phyloP scores from a whole-genome alignment of 2,329 filamentous ascomycete species.

The Meredithiella fracta region DNA sequence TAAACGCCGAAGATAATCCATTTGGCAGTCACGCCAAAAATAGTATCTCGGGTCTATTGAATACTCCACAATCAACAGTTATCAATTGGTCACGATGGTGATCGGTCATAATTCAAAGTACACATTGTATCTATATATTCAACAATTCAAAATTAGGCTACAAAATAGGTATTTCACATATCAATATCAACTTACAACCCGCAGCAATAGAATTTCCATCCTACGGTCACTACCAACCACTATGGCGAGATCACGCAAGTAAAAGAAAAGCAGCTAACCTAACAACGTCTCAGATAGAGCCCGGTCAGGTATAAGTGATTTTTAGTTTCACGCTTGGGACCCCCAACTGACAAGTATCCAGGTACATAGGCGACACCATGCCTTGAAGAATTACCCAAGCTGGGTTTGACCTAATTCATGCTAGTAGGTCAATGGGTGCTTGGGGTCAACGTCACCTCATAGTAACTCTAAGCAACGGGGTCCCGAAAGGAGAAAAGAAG shows the following conservation, averaged over 20 bases:
- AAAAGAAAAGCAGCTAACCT: too few species aligned
- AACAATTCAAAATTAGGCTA: too few species aligned
- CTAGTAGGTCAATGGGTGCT: background rate
- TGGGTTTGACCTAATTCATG: background rate
- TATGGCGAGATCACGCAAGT: background rate
- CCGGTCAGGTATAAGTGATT: background rate
- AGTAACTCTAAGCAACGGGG: background rate
- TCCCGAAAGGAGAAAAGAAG: background rate
- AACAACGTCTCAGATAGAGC: too few species aligned
- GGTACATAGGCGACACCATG: background rate
- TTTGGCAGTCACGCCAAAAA: too few species aligned
- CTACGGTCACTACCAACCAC: background rate
- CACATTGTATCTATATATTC: too few species aligned
- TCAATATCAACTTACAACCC: background rate
- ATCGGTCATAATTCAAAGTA: too few species aligned
- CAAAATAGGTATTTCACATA: background rate
- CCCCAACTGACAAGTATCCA: background rate
- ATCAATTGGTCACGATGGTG: background rate
- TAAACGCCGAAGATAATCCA: too few species aligned
- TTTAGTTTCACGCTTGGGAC: background rate
- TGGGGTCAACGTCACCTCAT: background rate
- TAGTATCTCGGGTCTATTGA: too few species aligned
- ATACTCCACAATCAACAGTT: too few species aligned
- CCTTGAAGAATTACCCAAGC: background rate
- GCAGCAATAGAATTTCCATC: background rate